These are phyloP conservation scores for Taxawa tesnikishii DNA, from an alignment of 2,329 filamentous ascomycete genomes.

Conservation along the genomic window DNA sequence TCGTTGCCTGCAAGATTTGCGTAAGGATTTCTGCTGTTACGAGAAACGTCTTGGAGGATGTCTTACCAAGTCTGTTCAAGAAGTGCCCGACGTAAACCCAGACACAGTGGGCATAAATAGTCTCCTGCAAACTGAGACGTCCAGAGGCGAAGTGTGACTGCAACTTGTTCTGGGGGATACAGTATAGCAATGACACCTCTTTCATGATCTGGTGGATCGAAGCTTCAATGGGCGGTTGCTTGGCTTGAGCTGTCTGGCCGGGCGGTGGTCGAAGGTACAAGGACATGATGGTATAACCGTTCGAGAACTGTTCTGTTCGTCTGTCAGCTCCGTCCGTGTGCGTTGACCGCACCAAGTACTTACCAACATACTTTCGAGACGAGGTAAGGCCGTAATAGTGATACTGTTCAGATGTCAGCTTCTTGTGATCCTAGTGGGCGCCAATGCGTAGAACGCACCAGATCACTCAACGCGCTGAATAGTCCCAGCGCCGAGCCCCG, in stretches of 20 bases:
- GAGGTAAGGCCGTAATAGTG: slow-evolving; percentile 98
- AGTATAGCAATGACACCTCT: slow-evolving; percentile 93
- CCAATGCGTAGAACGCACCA: slow-evolving; percentile 29
- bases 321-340: too few relatives aligned
- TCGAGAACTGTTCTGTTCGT: slow-evolving; percentile 93
- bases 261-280: slow-evolving; percentile 73
- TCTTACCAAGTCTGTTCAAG: slow-evolving; percentile 72
- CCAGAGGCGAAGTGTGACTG: slow-evolving; percentile 79
- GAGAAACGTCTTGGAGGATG: too few relatives aligned
- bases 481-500: slow-evolving; percentile 83
- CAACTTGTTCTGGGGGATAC: slow-evolving; percentile 94
- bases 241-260: slow-evolving; percentile 40
- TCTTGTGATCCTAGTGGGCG: neutral
- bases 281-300: slow-evolving; percentile 94
- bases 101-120: slow-evolving; percentile 91
- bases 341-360: too few relatives aligned
- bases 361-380: slow-evolving; percentile 87
- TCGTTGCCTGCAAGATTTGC: slow-evolving; percentile 49
- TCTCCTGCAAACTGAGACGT: slow-evolving; percentile 83
- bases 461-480: slow-evolving; percentile 87
- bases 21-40: too few relatives aligned
- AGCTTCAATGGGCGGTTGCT: slow-evolving; percentile 72
- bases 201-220: slow-evolving; percentile 99
- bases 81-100: slow-evolving; percentile 99
- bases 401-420: slow-evolving; percentile 37